phyloP scores from a whole-genome alignment of 2,329 filamentous ascomycete genomes.

The Venturia effusa region DNA sequence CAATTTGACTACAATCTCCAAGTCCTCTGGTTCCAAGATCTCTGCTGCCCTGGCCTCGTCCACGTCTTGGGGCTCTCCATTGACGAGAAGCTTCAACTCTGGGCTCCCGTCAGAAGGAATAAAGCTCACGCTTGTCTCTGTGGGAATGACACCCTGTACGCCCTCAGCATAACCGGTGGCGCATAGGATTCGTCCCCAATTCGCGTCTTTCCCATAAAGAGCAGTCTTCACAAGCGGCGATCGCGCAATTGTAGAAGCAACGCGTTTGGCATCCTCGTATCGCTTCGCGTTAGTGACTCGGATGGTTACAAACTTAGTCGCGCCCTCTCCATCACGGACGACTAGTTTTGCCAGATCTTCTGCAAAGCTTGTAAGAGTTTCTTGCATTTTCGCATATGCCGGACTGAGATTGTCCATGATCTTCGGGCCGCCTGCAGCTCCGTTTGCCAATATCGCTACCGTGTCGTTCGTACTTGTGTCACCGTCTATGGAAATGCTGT shows the following conservation, averaged over 20 bases:
- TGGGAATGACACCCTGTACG: constrained; percentile 53
- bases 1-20: constrained; percentile 66
- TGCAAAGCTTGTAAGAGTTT: constrained; percentile 65
- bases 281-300: constrained; percentile 63
- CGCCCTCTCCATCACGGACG: constrained; percentile 91
- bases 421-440: constrained; percentile 65
- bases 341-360: constrained; percentile 82
- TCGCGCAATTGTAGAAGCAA: constrained; percentile 79
- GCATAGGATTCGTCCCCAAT: constrained; percentile 96
- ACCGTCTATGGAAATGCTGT: constrained; percentile 92
- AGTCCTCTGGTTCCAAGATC: constrained; percentile 64
- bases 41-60: constrained; percentile 67
- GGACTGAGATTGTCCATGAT: constrained; percentile 34
- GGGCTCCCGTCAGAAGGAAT: constrained; percentile 64
- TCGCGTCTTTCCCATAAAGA: constrained; percentile 91
- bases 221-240: constrained; percentile 96
- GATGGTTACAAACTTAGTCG: constrained; percentile 96
- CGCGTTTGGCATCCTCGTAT: constrained; percentile 60
- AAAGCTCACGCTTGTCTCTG: constrained; percentile 68
- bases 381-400: constrained; percentile 62
- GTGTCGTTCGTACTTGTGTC: constrained; percentile 98
- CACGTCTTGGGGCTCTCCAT: constrained; percentile 69
- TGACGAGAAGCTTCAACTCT: constrained; percentile 65
- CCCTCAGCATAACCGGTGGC: constrained; percentile 74
- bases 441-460: constrained; percentile 87